Conservation (phyloP, 306 rosid genomes). For the Castanea crenata region DNA sequence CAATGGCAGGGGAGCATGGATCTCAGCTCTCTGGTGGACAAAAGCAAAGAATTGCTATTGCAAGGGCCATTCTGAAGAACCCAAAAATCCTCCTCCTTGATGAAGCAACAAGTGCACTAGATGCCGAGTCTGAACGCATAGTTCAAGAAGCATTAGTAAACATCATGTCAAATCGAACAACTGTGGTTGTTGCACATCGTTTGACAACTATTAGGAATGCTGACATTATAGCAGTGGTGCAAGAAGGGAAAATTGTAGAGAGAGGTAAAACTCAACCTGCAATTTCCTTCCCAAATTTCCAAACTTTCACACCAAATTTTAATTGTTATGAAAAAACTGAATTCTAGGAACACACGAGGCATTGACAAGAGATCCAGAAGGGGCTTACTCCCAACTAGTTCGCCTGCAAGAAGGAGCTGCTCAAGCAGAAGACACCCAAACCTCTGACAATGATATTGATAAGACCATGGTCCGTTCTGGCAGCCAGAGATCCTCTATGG, state of each 20-base stretch:
- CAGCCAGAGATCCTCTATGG: slow-evolving; percentile 25
- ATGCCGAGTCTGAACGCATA: slow-evolving; percentile 85
- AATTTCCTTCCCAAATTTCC: neutral
- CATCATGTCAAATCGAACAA: slow-evolving; percentile 68
- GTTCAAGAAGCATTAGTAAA: slow-evolving; percentile 81
- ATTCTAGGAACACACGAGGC: slow-evolving; percentile 66
- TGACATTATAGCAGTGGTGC: slow-evolving; percentile 78
- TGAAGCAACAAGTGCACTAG: slow-evolving; percentile 93
- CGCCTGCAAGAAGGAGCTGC: slow-evolving; percentile 62
- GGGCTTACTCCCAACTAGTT: slow-evolving; percentile 81
- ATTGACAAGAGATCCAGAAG: slow-evolving; percentile 52
- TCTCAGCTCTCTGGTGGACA: slow-evolving; percentile 96
- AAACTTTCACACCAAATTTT: neutral
- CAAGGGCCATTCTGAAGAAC: slow-evolving; percentile 89
- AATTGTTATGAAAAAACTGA: neutral
- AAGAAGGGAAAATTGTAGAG: slow-evolving; percentile 79
- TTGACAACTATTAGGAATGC: slow-evolving; percentile 83
- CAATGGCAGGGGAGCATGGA: slow-evolving; percentile 86
- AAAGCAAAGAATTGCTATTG: slow-evolving; percentile 95
- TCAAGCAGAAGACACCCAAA: slow-evolving; percentile 17
- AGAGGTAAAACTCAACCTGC: slow-evolving; percentile 39
- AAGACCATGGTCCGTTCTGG: slow-evolving; percentile 15
- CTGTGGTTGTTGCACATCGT: slow-evolving; percentile 90
- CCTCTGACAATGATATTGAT: slow-evolving; percentile 27
- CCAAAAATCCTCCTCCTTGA: slow-evolving; percentile 88